These are phyloP conservation scores for Sclerotinia borealis DNA, from an alignment of 2,329 filamentous ascomycete genomes.

Conservation along the genomic window DNA sequence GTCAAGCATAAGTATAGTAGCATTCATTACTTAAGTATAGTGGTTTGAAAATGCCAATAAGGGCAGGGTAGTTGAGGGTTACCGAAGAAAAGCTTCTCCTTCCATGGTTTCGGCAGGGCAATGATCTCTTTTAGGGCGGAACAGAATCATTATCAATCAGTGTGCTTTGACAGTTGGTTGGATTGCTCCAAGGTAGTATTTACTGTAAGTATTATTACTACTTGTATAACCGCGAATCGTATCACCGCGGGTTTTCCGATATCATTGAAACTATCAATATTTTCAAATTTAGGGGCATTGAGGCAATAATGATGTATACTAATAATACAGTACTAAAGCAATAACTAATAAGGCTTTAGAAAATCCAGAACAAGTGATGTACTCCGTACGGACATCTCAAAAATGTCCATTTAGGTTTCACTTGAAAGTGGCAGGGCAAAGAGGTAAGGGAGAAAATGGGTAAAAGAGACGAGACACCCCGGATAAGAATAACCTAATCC, in stretches of 20 bases:
- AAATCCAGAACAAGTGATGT: no score
- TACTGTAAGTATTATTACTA: not conserved
- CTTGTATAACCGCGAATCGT: not conserved
- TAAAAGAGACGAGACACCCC: not conserved
- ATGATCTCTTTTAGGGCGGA: not conserved
- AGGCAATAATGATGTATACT: not conserved
- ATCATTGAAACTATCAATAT: not conserved
- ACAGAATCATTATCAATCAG: not conserved
- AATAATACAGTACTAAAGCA: not conserved
- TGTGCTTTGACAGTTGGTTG: not conserved
- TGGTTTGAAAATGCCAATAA: not conserved
- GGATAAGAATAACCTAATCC: not conserved
- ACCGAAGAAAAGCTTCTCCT: not conserved
- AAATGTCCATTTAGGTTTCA: constrained; percentile 9
- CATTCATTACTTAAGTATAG: no score
- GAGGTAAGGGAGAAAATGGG: not conserved
- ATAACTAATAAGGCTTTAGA: no score
- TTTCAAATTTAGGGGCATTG: not conserved
- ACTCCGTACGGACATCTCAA: constrained; percentile 1
- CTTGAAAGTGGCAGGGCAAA: constrained; percentile 1
- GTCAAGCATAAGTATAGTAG: not conserved
- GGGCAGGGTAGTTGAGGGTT: not conserved
- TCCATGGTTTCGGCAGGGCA: not conserved
- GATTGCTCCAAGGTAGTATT: not conserved
- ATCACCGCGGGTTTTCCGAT: not conserved